Conservation (phyloP, 2,329 filamentous ascomycete species). For the Hypoxylon rubiginosum region DNA sequence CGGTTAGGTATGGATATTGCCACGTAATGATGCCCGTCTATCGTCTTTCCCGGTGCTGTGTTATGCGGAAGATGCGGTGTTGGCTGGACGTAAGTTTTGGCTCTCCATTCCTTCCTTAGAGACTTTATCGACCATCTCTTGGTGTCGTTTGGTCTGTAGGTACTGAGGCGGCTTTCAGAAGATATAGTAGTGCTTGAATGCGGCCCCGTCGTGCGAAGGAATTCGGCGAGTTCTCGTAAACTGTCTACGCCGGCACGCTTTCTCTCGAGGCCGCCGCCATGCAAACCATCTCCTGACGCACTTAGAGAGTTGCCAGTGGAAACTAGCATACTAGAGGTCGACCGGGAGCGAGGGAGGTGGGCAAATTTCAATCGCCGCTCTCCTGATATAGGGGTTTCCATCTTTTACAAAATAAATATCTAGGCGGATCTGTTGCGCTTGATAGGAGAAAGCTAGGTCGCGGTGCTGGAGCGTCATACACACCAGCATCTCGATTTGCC, state of each 20-base stretch:
- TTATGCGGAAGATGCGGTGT: constrained; percentile 36
- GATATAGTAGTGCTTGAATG: constrained; percentile 25
- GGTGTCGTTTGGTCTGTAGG: constrained; percentile 22
- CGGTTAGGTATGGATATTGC: constrained; percentile 17
- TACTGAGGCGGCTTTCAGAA: constrained; percentile 37
- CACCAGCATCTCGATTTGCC: neutral
- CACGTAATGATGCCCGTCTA: constrained; percentile 6
- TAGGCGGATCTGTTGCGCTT: neutral
- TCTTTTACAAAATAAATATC: constrained; percentile 6
- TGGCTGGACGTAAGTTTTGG: constrained; percentile 27
- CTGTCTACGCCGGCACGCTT: constrained; percentile 39
- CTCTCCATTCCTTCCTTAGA: constrained; percentile 38
- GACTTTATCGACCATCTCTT: constrained; percentile 43
- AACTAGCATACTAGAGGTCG: constrained; percentile 47
- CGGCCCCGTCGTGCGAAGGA: constrained; percentile 45
- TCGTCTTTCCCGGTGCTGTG: constrained; percentile 33
- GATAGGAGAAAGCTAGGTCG: neutral
- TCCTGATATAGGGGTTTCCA: constrained; percentile 21
- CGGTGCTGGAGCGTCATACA: neutral
- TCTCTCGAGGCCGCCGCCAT: constrained; percentile 15
- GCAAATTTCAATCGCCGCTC: constrained; percentile 9
- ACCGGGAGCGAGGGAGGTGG: constrained; percentile 47
- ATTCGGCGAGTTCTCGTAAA: constrained; percentile 42
- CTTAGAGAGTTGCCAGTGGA: constrained; percentile 11
- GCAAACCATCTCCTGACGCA: constrained; percentile 21